These are phyloP conservation scores for Malbranchea zuffiana DNA, from an alignment of 2,329 filamentous ascomycete genomes.

Conservation along the genomic window DNA sequence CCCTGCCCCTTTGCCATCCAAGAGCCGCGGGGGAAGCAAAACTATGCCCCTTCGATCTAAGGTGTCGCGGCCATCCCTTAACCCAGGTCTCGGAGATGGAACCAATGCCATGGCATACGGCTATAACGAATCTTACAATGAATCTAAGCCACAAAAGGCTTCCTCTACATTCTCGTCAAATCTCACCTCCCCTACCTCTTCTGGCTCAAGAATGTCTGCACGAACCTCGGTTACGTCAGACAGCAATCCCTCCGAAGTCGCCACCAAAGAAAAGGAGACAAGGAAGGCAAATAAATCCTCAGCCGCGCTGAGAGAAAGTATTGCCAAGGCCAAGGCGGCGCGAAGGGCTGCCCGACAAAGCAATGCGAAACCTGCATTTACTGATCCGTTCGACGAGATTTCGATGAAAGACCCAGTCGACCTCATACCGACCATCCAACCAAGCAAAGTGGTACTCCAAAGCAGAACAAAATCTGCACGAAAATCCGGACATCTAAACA, in stretches of 20 bases:
- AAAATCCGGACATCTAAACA: conserved; percentile 71
- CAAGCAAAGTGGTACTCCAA: conserved; percentile 56
- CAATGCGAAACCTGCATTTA: conserved; percentile 14
- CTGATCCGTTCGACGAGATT: conserved; percentile 40
- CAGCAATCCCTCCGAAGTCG: conserved; percentile 21
- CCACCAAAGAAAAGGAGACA: conserved; percentile 23
- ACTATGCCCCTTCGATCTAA: conserved; percentile 36
- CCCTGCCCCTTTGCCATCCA: background rate
- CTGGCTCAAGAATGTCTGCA: conserved; percentile 23
- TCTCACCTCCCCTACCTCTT: conserved; percentile 24
- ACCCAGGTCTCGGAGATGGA: conserved; percentile 47
- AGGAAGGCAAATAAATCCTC: conserved; percentile 57
- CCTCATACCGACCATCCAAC: conserved; percentile 48
- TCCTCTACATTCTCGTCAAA: conserved; percentile 23
- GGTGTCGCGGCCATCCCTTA: conserved; percentile 43
- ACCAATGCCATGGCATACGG: conserved; percentile 28
- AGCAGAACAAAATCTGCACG: conserved; percentile 64
- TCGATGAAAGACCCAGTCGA: conserved; percentile 42
- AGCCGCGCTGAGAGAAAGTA: conserved; percentile 71
- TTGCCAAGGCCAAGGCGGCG: conserved; percentile 82
- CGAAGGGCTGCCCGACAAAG: conserved; percentile 44
- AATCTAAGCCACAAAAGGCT: conserved; percentile 29
- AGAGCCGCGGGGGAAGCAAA: conserved; percentile 35
- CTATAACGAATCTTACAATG: conserved; percentile 28
- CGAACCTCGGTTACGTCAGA: conserved; percentile 23